These are phyloP conservation scores for Agaricus blazei DNA, from an alignment of 768 basidiomycete genomes.

Conservation along the genomic window DNA sequence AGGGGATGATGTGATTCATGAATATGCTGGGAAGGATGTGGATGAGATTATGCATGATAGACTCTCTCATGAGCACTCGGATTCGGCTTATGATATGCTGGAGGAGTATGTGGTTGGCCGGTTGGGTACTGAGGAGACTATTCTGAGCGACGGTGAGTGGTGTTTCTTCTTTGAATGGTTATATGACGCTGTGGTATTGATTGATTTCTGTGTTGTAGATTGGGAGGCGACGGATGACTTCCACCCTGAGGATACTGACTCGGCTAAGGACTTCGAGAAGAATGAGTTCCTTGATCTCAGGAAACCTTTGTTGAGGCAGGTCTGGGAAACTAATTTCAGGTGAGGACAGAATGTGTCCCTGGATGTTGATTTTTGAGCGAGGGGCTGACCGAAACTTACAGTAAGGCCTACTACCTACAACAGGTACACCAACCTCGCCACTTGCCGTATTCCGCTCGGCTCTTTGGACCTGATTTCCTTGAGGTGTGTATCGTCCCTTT, in stretches of 20 bases:
- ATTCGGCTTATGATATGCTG: conserved; percentile 88
- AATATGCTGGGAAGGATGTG: conserved; percentile 82
- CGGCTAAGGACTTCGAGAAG: conserved; percentile 75
- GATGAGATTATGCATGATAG: conserved; percentile 75
- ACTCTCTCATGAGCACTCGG: conserved; percentile 82
- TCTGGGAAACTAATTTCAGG: conserved; percentile 87
- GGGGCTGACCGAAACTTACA: conserved; percentile 17
- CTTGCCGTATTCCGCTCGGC: conserved; percentile 71
- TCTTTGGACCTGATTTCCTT: conserved; percentile 78
- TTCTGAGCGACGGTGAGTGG: conserved; percentile 70
- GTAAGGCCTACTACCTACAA: conserved; percentile 92
- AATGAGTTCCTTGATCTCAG: conserved; percentile 89
- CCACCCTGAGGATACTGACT: conserved; percentile 85
- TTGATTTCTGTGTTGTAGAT: conserved; percentile 36
- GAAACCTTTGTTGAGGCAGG: conserved; percentile 78
- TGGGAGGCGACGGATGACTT: conserved; percentile 92
- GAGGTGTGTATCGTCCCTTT: conserved; percentile 47
- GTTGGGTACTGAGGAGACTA: conserved; percentile 67
- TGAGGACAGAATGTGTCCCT: conserved; percentile 22
- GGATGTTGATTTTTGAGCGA: not conserved
- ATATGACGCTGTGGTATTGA: too few relatives aligned
- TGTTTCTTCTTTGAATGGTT: not conserved
- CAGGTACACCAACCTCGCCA: conserved; percentile 98
- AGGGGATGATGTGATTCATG: conserved; percentile 85
- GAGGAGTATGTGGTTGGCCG: conserved; percentile 84